Conservation (phyloP, 2,329 filamentous ascomycete species). For the Epichloe bromicola region DNA sequence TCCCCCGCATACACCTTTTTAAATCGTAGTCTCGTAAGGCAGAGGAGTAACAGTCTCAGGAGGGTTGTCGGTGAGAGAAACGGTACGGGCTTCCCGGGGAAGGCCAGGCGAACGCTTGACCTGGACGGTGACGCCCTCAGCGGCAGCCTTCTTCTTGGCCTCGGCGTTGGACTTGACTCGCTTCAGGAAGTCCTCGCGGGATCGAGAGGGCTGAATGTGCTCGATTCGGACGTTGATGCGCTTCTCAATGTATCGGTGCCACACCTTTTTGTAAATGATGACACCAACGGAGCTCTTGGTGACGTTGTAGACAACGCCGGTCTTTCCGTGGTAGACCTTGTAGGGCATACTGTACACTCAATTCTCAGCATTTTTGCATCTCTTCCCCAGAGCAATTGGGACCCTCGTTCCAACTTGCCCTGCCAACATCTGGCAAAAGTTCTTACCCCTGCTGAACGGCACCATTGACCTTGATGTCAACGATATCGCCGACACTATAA, state of each 20-base stretch:
- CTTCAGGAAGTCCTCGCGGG: slow-evolving; percentile 90
- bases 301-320: slow-evolving; percentile 96
- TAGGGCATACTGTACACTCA: slow-evolving; percentile 66
- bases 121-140: slow-evolving; percentile 72
- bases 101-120: slow-evolving; percentile 80
- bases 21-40: slow-evolving; percentile 97
- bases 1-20: slow-evolving; percentile 28
- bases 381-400: neutral
- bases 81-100: slow-evolving; percentile 69
- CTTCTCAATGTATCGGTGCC: slow-evolving; percentile 99
- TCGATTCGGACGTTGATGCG: slow-evolving; percentile 98
- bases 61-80: slow-evolving; percentile 69
- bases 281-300: slow-evolving; percentile 95
- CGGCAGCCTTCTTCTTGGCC: slow-evolving; percentile 87
- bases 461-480: slow-evolving; percentile 98
- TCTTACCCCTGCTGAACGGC: slow-evolving; percentile 93
- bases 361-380: slow-evolving; percentile 19
- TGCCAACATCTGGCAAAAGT: neutral
- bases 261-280: slow-evolving; percentile 99
- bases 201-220: slow-evolving; percentile 90
- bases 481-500: slow-evolving; percentile 84
- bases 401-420: neutral
- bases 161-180: slow-evolving; percentile 94
- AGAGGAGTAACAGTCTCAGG: slow-evolving; percentile 87
- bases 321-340: slow-evolving; percentile 99